A percentile compares a stretch with the other conserved stretches of the same genome.
These are phyloP conservation scores for Citeromyces hawaiiensis DNA, from an alignment of 1,139 yeast species.

Conservation along the genomic window DNA sequence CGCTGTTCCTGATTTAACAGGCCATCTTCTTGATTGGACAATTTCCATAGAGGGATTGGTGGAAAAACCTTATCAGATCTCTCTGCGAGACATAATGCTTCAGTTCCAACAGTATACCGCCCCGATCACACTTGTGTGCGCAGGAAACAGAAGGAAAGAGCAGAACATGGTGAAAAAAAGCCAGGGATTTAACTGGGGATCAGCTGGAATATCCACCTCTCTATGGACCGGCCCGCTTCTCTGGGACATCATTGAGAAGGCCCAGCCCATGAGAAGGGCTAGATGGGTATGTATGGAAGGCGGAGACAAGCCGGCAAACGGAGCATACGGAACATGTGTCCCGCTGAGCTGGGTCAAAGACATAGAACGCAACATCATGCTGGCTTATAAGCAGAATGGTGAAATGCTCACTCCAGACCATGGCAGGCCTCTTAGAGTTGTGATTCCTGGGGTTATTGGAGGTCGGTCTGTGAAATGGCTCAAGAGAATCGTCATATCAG, in stretches of 20 bases:
- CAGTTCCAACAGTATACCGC: constrained; percentile 15
- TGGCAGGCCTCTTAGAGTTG: constrained; percentile 19
- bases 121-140: constrained; percentile 20
- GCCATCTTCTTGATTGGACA: constrained; percentile 15
- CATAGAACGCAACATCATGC: constrained; percentile 16
- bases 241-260: constrained; percentile 14
- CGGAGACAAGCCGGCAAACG: constrained; percentile 19
- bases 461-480: constrained; percentile 22
- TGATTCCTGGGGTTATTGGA: constrained; percentile 21
- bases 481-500: constrained; percentile 14
- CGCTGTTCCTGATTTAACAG: constrained; percentile 14
- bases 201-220: constrained; percentile 19
- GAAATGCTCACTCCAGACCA: constrained; percentile 19
- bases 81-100: constrained; percentile 12
- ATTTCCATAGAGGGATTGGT: constrained; percentile 17
- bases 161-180: constrained; percentile 20
- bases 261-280: constrained; percentile 14
- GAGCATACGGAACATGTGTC: constrained; percentile 19
- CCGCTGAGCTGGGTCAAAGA: constrained; percentile 16
- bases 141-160: constrained; percentile 21
- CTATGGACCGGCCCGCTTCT: constrained; percentile 20
- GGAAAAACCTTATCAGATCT: constrained; percentile 13
- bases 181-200: constrained; percentile 21
- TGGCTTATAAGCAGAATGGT: constrained; percentile 20
- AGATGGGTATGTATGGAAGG: constrained; percentile 20